A percentile compares a stretch with the other conserved stretches of the same genome.
Evolutionary conservation across 2,329 filamentous ascomycete species (phyloP).

Genomic region (Cladophialophora chaetospira): DNA sequence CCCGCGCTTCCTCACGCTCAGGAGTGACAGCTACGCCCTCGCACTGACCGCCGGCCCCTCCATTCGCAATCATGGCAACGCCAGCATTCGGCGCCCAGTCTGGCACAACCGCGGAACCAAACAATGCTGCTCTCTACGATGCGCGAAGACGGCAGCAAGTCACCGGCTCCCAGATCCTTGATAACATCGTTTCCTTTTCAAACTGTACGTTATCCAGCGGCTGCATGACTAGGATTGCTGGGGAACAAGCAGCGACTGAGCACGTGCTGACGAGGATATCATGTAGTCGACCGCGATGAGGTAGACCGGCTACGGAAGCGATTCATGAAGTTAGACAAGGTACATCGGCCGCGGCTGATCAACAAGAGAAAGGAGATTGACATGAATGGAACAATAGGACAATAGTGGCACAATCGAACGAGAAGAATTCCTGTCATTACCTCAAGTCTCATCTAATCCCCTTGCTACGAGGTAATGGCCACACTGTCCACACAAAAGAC

Average conservation of each 20-base stretch:
- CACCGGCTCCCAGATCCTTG: conserved; percentile 70
- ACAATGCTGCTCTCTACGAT: conserved; percentile 49
- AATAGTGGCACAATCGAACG: conserved; percentile 98
- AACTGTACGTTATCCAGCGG: conserved; percentile 91
- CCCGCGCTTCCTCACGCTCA: not conserved
- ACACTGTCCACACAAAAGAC: too few relatives aligned
- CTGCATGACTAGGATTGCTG: too few relatives aligned
- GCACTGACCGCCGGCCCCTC: not conserved
- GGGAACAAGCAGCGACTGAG: conserved; percentile 1
- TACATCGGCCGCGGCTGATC: conserved; percentile 41
- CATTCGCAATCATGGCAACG: conserved; percentile 42
- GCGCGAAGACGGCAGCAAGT: conserved; percentile 46
- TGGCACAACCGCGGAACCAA: conserved; percentile 42
- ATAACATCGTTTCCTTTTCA: conserved; percentile 93
- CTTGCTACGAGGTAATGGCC: conserved; percentile 77
- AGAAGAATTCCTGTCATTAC: conserved; percentile 94
- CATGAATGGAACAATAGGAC: conserved; percentile 60
- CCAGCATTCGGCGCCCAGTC: conserved; percentile 44
- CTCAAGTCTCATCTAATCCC: conserved; percentile 96
- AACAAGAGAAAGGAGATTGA: not conserved
- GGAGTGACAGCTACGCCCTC: not conserved
- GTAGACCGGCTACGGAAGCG: conserved; percentile 93
- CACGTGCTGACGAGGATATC: conserved; percentile 21
- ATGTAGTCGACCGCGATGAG: conserved; percentile 89
- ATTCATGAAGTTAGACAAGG: conserved; percentile 99